phyloP scores from a whole-genome alignment of 2,329 filamentous ascomycete genomes.

The Aspergillus carbonarius region DNA sequence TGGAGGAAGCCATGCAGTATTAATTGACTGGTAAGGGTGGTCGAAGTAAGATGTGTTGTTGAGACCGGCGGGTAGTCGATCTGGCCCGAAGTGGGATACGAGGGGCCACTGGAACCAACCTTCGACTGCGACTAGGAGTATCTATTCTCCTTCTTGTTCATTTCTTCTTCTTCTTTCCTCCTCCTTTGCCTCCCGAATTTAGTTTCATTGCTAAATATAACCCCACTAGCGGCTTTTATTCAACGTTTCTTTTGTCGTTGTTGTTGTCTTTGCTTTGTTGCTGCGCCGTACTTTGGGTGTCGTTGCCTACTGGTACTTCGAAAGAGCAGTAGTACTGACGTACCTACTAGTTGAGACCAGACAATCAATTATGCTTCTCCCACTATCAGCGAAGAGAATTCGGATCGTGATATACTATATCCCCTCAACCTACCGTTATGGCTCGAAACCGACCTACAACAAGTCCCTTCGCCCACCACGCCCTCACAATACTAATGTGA shows the following conservation, averaged over 20 bases:
- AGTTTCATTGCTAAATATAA: not conserved
- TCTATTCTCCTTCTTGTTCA: not conserved
- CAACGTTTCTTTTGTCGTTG: not conserved
- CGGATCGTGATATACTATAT: not conserved
- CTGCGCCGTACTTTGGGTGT: not conserved
- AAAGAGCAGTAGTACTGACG: not conserved
- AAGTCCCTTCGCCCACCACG: not conserved
- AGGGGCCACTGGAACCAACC: not conserved
- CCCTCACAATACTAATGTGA: not conserved
- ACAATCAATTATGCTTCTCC: not conserved
- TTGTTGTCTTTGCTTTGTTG: not conserved
- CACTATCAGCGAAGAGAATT: not conserved
- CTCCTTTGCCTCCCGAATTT: not conserved
- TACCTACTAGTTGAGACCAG: not conserved
- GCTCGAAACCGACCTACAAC: not conserved
- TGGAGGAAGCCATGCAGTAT: not conserved
- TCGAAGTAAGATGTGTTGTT: not conserved
- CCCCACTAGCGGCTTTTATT: not conserved
- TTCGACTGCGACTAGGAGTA: not conserved
- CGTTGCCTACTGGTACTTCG: not conserved
- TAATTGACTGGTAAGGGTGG: not conserved
- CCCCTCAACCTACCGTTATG: not conserved
- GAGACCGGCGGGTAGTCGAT: conserved; percentile 1
- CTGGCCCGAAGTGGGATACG: conserved; percentile 1
- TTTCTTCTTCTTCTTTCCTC: not conserved